These are phyloP conservation scores for Hypoxylon fragiforme DNA, from an alignment of 495 filamentous ascomycete species.

Conservation along the genomic window DNA sequence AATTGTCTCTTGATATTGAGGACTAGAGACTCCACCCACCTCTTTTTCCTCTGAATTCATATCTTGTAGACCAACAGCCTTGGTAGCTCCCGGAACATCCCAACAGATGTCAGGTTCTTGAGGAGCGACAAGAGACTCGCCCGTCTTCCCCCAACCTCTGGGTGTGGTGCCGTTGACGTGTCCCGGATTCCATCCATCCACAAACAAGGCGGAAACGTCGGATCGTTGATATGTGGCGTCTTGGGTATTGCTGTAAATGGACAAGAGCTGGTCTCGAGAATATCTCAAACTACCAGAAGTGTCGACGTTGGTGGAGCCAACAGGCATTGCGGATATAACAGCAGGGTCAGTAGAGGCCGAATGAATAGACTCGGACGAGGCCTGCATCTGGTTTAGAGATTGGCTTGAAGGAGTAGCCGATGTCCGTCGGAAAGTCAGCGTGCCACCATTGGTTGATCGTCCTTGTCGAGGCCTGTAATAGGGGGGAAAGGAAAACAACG, in stretches of 20 bases:
- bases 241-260: conserved; percentile 68
- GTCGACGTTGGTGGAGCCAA: conserved; percentile 42
- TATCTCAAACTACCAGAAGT: conserved; percentile 59
- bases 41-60: conserved; percentile 85
- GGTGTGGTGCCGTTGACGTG: conserved; percentile 62
- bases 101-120: conserved; percentile 83
- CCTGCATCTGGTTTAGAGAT: conserved; percentile 62
- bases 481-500: background rate
- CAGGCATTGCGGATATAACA: conserved; percentile 35
- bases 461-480: conserved; percentile 47
- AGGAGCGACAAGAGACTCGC: conserved; percentile 64
- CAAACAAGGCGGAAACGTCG: conserved; percentile 68
- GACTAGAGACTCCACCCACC: conserved; percentile 52
- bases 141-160: conserved; percentile 75
- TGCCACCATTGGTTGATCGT: conserved; percentile 70
- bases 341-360: conserved; percentile 45
- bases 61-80: conserved; percentile 72
- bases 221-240: conserved; percentile 55
- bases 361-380: conserved; percentile 49
- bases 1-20: background rate
- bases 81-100: conserved; percentile 73
- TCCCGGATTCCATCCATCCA: conserved; percentile 75
- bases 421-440: conserved; percentile 82
- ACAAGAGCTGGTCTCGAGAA: conserved; percentile 79
- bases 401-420: conserved; percentile 61